Conservation (phyloP, 2,329 filamentous ascomycete genomes). For the Colletotrichum nymphaeae region DNA sequence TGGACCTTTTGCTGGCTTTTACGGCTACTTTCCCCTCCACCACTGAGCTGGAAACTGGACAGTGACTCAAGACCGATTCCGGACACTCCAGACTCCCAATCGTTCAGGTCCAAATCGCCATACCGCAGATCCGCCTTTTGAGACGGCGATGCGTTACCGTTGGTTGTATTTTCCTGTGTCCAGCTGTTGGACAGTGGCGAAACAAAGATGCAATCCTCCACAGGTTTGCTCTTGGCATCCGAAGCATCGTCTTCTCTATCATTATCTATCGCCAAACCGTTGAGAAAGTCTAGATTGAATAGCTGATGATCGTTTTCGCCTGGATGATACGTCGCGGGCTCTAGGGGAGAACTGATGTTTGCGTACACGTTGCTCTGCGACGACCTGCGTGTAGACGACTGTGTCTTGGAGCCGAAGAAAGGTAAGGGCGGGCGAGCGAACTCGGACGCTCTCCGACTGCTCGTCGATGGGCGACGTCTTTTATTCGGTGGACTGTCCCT, state of each 20-base stretch:
- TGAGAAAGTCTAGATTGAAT: conserved; percentile 44
- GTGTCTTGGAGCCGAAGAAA: conserved; percentile 38
- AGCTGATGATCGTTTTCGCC: conserved; percentile 34
- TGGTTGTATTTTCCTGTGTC: conserved; percentile 40
- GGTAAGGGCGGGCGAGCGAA: conserved; percentile 44
- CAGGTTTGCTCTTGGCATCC: background rate
- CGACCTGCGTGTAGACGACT: conserved; percentile 37
- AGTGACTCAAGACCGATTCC: background rate
- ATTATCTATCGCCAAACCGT: conserved; percentile 43
- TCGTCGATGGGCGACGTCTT: conserved; percentile 42
- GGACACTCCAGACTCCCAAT: conserved; percentile 42
- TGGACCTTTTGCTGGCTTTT: background rate
- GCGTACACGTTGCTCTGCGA: conserved; percentile 36
- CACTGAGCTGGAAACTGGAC: background rate
- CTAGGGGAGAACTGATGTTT: conserved; percentile 37
- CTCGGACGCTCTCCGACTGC: conserved; percentile 45
- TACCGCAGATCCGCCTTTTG: conserved; percentile 35
- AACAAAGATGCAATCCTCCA: conserved; percentile 42
- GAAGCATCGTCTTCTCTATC: conserved; percentile 38
- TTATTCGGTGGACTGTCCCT: conserved; percentile 43
- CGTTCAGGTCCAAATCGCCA: conserved; percentile 39
- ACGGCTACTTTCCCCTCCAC: background rate
- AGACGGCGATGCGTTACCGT: conserved; percentile 21
- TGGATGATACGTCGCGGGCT: conserved; percentile 43
- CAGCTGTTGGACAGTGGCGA: conserved; percentile 42